phyloP scores from a whole-genome alignment of 805 yeast genomes.

The Candida cerambycidarum region DNA sequence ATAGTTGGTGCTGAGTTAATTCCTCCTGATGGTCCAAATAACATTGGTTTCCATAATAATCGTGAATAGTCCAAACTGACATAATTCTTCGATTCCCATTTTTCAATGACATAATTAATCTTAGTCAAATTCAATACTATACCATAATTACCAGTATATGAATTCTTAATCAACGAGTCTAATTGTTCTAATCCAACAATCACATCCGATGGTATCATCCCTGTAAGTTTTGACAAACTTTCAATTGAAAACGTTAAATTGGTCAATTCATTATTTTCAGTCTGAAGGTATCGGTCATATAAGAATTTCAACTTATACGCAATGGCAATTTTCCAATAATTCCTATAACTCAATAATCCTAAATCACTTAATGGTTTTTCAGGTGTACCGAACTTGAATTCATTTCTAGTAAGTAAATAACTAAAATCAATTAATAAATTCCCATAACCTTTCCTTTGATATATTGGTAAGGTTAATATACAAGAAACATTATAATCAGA shows the following conservation, averaged over 20 bases:
- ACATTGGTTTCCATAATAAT: constrained; percentile 77
- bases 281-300: constrained; percentile 18
- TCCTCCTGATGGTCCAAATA: constrained; percentile 86
- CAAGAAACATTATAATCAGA: constrained; percentile 86
- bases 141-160: constrained; percentile 47
- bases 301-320: constrained; percentile 45
- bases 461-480: constrained; percentile 83
- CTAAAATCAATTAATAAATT: constrained; percentile 86
- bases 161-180: constrained; percentile 54
- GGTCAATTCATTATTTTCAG: constrained; percentile 19
- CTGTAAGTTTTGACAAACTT: constrained; percentile 66
- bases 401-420: constrained; percentile 72
- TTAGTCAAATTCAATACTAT: constrained; percentile 49
- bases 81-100: constrained; percentile 58
- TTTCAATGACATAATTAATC: constrained; percentile 42
- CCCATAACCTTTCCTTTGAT: constrained; percentile 89
- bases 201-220: constrained; percentile 85
- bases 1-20: constrained; percentile 58
- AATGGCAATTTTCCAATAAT: constrained; percentile 76
- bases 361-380: constrained; percentile 90
- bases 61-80: constrained; percentile 50
- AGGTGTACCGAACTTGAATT: constrained; percentile 84
- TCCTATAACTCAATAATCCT: constrained; percentile 81
- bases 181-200: constrained; percentile 82
- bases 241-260: constrained; percentile 46